Evolutionary conservation across 2,329 filamentous ascomycete genomes (phyloP).

Genomic region (Didymella keratinophila): DNA sequence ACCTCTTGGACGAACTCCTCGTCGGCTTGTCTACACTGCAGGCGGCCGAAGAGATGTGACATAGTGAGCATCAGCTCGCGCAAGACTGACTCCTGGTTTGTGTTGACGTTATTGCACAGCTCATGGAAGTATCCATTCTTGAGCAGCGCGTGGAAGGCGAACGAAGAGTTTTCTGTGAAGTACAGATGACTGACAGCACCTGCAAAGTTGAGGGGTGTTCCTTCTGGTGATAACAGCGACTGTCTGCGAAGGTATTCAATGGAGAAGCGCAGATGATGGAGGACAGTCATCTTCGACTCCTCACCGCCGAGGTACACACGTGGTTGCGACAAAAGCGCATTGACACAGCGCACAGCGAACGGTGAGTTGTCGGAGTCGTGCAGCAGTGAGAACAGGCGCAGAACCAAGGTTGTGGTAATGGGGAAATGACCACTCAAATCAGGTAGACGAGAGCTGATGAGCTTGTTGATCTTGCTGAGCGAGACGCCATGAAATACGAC

Average conservation of each 20-base stretch:
- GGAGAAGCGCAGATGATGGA: conserved; percentile 80
- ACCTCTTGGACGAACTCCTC: conserved; percentile 57
- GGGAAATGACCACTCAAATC: conserved; percentile 81
- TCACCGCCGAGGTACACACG: conserved; percentile 74
- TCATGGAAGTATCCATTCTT: conserved; percentile 74
- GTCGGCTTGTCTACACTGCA: conserved; percentile 58
- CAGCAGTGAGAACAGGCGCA: conserved; percentile 72
- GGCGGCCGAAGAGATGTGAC: conserved; percentile 73
- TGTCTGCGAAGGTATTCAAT: conserved; percentile 80
- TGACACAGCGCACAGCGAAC: conserved; percentile 69
- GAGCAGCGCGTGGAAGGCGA: conserved; percentile 78
- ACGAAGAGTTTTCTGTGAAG: conserved; percentile 76
- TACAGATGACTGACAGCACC: conserved; percentile 76
- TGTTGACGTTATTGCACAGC: conserved; percentile 66
- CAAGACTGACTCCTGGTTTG: conserved; percentile 59
- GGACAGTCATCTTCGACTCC: conserved; percentile 71
- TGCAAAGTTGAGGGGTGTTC: conserved; percentile 75
- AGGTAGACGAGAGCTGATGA: conserved; percentile 76
- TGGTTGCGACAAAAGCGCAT: conserved; percentile 73
- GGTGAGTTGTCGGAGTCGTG: conserved; percentile 69
- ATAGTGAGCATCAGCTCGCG: conserved; percentile 72
- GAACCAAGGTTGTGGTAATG: conserved; percentile 74
- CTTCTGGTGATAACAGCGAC: conserved; percentile 67
- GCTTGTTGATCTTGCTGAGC: conserved; percentile 67
- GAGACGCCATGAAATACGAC: conserved; percentile 77